phyloP scores from a whole-genome alignment of 139 green algal species.

The Closterium sp. region DNA sequence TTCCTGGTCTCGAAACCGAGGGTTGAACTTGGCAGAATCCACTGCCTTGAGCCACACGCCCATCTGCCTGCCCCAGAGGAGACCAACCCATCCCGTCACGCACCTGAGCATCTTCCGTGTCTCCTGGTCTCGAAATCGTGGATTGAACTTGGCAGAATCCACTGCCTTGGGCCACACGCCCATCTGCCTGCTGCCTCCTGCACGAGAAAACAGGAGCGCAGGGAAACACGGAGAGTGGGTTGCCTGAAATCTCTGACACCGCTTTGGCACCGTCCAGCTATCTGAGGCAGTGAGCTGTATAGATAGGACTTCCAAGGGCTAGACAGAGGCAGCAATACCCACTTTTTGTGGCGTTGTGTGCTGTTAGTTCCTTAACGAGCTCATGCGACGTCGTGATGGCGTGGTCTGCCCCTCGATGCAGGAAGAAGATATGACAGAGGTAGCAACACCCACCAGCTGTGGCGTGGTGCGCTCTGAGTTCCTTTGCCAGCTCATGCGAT shows the following conservation, averaged over 20 bases:
- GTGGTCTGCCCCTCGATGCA: too few species aligned
- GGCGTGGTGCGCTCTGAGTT: slow-evolving; percentile 20
- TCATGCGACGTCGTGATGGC: background rate
- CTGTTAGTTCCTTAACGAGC: too few species aligned
- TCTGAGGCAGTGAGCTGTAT: too few species aligned
- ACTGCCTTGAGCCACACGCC: slow-evolving; percentile 80
- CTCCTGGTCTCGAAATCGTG: slow-evolving; percentile 58
- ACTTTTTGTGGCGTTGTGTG: too few species aligned
- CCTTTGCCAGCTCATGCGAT: slow-evolving; percentile 16
- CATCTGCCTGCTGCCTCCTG: slow-evolving; percentile 2
- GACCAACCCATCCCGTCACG: background rate
- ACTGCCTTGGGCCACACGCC: slow-evolving; percentile 83
- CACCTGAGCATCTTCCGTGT: slow-evolving; percentile 38
- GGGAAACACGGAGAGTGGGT: background rate
- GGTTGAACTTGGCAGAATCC: slow-evolving; percentile 83
- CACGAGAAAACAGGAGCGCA: background rate
- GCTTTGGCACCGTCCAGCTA: background rate
- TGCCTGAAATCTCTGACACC: background rate
- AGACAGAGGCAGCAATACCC: background rate
- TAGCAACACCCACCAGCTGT: background rate
- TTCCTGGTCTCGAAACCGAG: slow-evolving; percentile 57
- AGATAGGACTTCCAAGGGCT: too few species aligned
- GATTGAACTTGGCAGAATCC: slow-evolving; percentile 85
- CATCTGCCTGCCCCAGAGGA: slow-evolving; percentile 14
- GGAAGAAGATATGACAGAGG: too few species aligned